Evolutionary conservation across 2,329 filamentous ascomycete species (phyloP), one percentile per base, ranked within the genome.

Genomic region (Seiridium cupressi): DNA sequence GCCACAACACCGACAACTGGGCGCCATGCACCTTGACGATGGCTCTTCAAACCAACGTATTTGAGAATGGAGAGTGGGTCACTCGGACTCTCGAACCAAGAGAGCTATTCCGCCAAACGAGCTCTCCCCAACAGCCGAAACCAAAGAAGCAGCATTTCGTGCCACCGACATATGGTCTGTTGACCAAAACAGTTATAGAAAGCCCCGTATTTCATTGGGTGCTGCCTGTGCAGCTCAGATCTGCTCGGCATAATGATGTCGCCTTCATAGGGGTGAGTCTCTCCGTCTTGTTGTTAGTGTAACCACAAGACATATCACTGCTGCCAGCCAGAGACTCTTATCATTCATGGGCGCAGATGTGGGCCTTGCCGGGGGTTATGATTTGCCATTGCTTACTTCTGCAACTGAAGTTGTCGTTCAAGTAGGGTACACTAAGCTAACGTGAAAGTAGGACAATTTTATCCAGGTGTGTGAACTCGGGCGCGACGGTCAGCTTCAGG

Each of bases 381-480:
- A 31, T 26, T 40, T 55, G 54, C 31, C 48, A 31, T 9, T 60
- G 31, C 6, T 58, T 57, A 13, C 36, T 60, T 34, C 36, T 26
- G 18, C 18, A 1, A 26, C 18, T 26, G 18, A 26, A 26, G 18
- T 26, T 26, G 18, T 26, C 18, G 18, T 42, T 42, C 38, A 42
- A 42, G 38, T 1, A 8, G 38, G 38, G 18, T 26, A 26, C 18
- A 55, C 38, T 44, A 11, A 11, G 59, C 69, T 71, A 56, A 72
- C 69, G 55, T 18, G 11, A 44, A 51, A 35, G 60, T 62, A 90
- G 87, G 90, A 96, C 65, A 84, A 90, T 63, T 91, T 87, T 66
- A 84, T 99, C 49, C 89, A 94, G 65, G 86, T 98, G 64, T 90
- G 88, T 67, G 90, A 96, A 72, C 83, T 95, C 2, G 80, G 81